Percentiles rank a stretch among this genome's conserved stretches.
Conservation (phyloP, 768 basidiomycete genomes). For the Pleurotus pulmonarius region DNA sequence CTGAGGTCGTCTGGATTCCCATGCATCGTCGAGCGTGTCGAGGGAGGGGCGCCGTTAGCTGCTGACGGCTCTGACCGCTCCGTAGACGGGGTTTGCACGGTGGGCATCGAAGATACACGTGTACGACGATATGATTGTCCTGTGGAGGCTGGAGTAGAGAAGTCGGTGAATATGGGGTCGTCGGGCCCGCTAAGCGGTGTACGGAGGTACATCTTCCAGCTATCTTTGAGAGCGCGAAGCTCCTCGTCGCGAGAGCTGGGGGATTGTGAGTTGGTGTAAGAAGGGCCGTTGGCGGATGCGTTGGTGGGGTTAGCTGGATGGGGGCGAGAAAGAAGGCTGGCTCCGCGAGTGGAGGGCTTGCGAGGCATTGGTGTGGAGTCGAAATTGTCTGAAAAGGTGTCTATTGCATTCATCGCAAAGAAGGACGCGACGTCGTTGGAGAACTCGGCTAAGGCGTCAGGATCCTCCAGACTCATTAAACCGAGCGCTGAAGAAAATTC, state of each 20-base stretch:
- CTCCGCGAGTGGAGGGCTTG: conserved; percentile 13
- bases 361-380: conserved; percentile 34
- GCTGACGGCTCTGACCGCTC: conserved; percentile 18
- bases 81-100: conserved; percentile 58
- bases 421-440: conserved; percentile 57
- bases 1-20: conserved; percentile 57
- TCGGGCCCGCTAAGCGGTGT: conserved; percentile 51
- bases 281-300: background rate
- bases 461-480: conserved; percentile 75
- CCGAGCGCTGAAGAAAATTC: conserved; percentile 65
- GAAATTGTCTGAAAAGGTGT: conserved; percentile 27
- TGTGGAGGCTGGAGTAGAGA: conserved; percentile 11
- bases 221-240: conserved; percentile 54
- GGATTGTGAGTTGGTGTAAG: conserved; percentile 5
- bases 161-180: conserved; percentile 12
- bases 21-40: conserved; percentile 38
- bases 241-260: conserved; percentile 31
- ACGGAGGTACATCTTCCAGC: conserved; percentile 73
- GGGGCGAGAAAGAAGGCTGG: conserved; percentile 18
- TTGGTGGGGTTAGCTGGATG: conserved; percentile 9
- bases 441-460: conserved; percentile 60
- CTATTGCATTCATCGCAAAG: conserved; percentile 34
- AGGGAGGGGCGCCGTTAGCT: conserved; percentile 22
- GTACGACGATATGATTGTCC: conserved; percentile 31
- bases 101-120: conserved; percentile 64